Conservation (phyloP, 352 stramenopile species). For the Phytopythium litorale region DNA sequence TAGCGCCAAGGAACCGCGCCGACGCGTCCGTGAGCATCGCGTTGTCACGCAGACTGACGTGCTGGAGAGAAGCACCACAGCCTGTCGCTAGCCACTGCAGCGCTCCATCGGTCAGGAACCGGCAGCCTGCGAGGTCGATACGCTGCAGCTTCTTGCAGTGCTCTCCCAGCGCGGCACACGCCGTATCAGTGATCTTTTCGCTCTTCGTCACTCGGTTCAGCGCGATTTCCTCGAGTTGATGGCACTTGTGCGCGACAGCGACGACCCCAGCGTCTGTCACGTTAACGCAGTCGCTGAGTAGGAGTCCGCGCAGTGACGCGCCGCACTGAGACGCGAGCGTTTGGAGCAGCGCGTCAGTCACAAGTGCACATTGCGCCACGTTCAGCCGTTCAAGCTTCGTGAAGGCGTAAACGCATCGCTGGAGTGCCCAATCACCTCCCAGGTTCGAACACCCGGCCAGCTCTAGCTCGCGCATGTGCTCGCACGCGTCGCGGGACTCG, state of each 20-base stretch:
- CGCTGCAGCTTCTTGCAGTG: constrained; percentile 44
- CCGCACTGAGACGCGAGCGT: constrained; percentile 68
- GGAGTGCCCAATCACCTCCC: constrained; percentile 58
- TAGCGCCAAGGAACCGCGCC: constrained; percentile 40
- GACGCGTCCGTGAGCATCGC: constrained; percentile 83
- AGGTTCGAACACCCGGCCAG: constrained; percentile 58
- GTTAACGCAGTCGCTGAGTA: constrained; percentile 72
- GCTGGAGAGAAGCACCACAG: constrained; percentile 57
- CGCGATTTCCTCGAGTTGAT: constrained; percentile 63
- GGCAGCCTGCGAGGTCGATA: constrained; percentile 81
- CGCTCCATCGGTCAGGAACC: constrained; percentile 88
- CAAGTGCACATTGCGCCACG: constrained; percentile 72
- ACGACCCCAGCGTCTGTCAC: constrained; percentile 88
- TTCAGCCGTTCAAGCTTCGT: constrained; percentile 44
- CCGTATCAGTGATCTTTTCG: constrained; percentile 86
- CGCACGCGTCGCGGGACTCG: constrained; percentile 52
- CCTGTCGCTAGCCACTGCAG: constrained; percentile 85
- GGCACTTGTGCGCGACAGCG: constrained; percentile 72
- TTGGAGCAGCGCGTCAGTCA: constrained; percentile 85
- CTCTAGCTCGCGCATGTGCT: constrained; percentile 25
- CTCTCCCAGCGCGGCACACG: constrained; percentile 73
- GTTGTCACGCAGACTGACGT: constrained; percentile 79
- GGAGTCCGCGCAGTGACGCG: constrained; percentile 47
- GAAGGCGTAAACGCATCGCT: constrained; percentile 61
- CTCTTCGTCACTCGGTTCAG: constrained; percentile 48